Base-by-base conservation (phyloP, 2,329 filamentous ascomycete genomes). In the Sordariomycetes sp. region DNA sequence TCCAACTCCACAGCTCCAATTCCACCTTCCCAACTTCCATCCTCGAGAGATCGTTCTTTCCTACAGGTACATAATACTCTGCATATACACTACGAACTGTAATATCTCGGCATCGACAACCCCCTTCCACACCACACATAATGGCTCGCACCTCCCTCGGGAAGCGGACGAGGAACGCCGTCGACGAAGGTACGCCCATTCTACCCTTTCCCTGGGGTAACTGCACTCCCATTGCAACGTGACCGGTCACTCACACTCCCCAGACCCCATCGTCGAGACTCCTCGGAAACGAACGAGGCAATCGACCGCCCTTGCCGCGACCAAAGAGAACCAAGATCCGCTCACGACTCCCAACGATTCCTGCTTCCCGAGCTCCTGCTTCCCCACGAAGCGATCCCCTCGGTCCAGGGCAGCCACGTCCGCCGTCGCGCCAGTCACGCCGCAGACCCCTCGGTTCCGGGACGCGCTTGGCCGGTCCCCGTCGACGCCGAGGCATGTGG, bases 401-500 rank as follows among this genome's bases (percentile, higher is more conserved):
- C 64, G 64, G 24, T 64, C 64, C 36, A 61, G 61, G 22, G 65
- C 68, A n/a, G 66, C 67, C 52, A 64, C 66, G 2, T 64, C 68
- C 15, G 42, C 22, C 24, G 62, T 62, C 24, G 70, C 68, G 56
- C 81, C 81, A 15, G 75, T 84, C 55, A 87, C 85, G 2, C 89
- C 89, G 1, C 81, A 82, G 24, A 91, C 89, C 12, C 85, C 88
- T 28, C 80, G 89, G 62, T 87, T 90, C 66, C 82, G 87, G 69
- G 87, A 96, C 82, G 89, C 81, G 53, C 78, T 92, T 59, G 80
- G 82, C 55, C 79, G 82, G 61, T 78, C 84, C 22, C 86, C 87
- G 2, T 78, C 86, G 57, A 96, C 92, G 5, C 92, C 92, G 51
- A 84, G 89, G 59, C 90, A 95, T 68, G 83, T 89, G 58, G 85